Percentiles rank a stretch among this genome's conserved stretches.
phyloP scores from a whole-genome alignment of 1,284 basidiomycete genomes.

The Sparassis latifolia region DNA sequence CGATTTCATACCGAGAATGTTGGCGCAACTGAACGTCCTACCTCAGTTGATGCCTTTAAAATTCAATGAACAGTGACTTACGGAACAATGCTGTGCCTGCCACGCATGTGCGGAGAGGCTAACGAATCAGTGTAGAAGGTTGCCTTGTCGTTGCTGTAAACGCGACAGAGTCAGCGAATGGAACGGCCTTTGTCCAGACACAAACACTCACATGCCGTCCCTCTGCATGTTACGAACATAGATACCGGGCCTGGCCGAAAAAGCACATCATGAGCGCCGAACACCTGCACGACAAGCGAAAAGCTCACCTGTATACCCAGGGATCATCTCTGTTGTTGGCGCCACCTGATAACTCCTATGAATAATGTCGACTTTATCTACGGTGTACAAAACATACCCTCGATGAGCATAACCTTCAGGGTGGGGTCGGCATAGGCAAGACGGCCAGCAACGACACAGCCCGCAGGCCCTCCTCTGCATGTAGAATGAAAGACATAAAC shows the following conservation, averaged over 20 bases:
- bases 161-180: background rate
- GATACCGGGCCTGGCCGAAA: conserved; percentile 47
- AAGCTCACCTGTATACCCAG: conserved; percentile 54
- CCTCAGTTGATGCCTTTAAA: conserved; percentile 1
- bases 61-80: conserved; percentile 26
- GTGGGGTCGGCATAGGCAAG: conserved; percentile 66
- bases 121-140: conserved; percentile 63
- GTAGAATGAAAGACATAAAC: background rate
- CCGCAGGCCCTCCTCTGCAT: conserved; percentile 57
- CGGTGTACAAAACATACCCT: conserved; percentile 36
- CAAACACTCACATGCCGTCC: conserved; percentile 48
- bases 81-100: conserved; percentile 62
- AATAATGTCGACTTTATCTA: background rate
- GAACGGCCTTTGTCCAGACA: background rate
- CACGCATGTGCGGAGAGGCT: conserved; percentile 51
- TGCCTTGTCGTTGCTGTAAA: conserved; percentile 59
- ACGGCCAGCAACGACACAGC: conserved; percentile 62
- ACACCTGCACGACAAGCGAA: background rate
- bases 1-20: conserved; percentile 46
- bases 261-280: background rate
- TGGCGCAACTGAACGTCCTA: conserved; percentile 43
- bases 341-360: conserved; percentile 34
- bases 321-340: conserved; percentile 70
- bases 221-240: conserved; percentile 65
- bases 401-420: conserved; percentile 69